Conservation (phyloP, 768 basidiomycete species). For the Naganishia randhawae region DNA sequence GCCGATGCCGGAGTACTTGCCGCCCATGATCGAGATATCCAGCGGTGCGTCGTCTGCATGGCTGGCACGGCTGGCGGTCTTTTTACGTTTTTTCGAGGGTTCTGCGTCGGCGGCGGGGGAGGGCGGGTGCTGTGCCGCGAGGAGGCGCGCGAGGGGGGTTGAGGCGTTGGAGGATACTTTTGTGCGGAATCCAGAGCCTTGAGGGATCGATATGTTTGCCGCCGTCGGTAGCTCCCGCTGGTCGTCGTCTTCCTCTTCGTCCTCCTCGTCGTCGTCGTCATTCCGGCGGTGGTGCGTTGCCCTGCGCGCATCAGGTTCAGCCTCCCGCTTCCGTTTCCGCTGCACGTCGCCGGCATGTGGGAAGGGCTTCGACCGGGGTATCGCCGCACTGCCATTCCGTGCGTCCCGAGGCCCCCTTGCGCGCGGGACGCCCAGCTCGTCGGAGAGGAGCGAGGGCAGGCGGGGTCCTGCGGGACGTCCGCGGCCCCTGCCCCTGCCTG, state of each 20-base stretch:
- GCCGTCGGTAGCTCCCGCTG: neutral
- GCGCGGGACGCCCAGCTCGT: conserved; percentile 17
- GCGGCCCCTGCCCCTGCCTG: too few relatives aligned
- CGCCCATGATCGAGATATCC: conserved; percentile 28
- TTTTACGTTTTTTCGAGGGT: conserved; percentile 6
- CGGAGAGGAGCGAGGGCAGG: conserved; percentile 8
- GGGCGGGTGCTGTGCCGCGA: neutral
- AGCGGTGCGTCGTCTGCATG: neutral
- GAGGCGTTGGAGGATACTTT: conserved; percentile 8
- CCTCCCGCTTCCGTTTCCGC: conserved; percentile 11
- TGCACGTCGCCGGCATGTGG: too few relatives aligned
- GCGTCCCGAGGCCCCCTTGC: neutral
- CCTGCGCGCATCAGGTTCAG: neutral
- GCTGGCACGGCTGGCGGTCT: neutral
- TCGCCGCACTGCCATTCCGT: too few relatives aligned
- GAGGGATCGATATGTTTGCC: neutral
- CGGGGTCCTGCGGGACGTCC: conserved; percentile 13
- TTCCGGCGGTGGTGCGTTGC: too few relatives aligned
- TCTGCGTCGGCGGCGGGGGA: conserved; percentile 11
- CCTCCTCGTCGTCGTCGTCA: neutral
- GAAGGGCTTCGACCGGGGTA: too few relatives aligned
- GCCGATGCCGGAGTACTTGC: neutral
- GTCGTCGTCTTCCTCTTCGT: neutral
- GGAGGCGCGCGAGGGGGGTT: conserved; percentile 20
- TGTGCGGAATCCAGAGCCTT: conserved; percentile 13